These are phyloP conservation scores for Picea mariana DNA, from an alignment of 83 land plant genomes.

Conservation along the genomic window DNA sequence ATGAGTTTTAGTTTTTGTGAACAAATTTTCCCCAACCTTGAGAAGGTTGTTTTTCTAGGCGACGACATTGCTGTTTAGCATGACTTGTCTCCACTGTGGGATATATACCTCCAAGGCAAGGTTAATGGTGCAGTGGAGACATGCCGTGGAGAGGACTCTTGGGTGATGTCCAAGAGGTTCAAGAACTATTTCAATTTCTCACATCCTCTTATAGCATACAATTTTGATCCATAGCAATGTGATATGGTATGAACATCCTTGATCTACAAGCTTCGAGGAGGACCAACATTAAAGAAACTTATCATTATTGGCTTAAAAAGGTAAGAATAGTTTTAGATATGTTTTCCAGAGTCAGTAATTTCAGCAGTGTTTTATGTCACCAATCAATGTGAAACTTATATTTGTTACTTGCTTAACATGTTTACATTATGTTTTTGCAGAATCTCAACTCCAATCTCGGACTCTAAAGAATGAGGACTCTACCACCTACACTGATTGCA, in stretches of 20 bases:
- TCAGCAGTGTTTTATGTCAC: no score
- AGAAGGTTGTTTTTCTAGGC: conserved; percentile 86
- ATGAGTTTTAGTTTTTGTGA: conserved; percentile 6
- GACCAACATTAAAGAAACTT: conserved; percentile 75
- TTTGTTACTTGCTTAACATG: not conserved
- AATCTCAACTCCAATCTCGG: conserved; percentile 84
- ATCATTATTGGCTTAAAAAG: conserved; percentile 85
- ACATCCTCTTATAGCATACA: conserved; percentile 74
- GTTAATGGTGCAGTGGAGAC: conserved; percentile 97
- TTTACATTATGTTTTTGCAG: conserved; percentile 33
- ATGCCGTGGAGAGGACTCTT: conserved; percentile 81
- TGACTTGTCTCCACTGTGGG: conserved; percentile 87
- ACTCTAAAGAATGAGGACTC: conserved; percentile 90
- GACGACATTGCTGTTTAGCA: conserved; percentile 92
- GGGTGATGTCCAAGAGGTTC: conserved; percentile 88
- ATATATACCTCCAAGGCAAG: conserved; percentile 82
- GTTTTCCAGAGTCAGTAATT: not conserved
- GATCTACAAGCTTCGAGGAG: conserved; percentile 91
- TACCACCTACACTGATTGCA: conserved; percentile 97
- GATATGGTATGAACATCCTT: conserved; percentile 96
- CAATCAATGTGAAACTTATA: not conserved
- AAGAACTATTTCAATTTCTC: conserved; percentile 89
- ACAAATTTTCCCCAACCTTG: conserved; percentile 90
- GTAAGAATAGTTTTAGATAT: conserved; percentile 26
- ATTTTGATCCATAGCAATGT: conserved; percentile 81